Evolutionary conservation across 164 flowering plant genomes (phyloP).

Genomic region (Liquidambar formosana): DNA sequence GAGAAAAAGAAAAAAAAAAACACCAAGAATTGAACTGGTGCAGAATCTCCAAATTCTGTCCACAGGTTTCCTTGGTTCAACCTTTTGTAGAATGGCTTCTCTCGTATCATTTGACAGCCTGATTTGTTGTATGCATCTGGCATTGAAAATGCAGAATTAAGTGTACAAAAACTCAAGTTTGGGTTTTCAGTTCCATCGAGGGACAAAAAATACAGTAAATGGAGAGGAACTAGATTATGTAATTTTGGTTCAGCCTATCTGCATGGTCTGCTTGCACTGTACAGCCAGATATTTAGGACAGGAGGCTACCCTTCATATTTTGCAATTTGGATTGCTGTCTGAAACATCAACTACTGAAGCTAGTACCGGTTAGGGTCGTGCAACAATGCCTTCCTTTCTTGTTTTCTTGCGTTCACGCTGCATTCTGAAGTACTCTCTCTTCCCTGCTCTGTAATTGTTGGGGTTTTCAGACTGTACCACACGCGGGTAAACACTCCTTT

Average conservation of each 20-base stretch:
- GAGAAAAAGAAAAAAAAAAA: too few relatives aligned
- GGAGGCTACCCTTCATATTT: constrained; percentile 6
- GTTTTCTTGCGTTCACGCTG: constrained; percentile 81
- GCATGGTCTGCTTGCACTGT: neutral
- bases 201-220: too few relatives aligned
- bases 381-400: constrained; percentile 46
- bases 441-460: constrained; percentile 76
- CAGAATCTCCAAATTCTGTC: too few relatives aligned
- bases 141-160: too few relatives aligned
- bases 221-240: neutral
- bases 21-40: too few relatives aligned
- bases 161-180: too few relatives aligned
- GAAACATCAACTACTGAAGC: constrained; percentile 57
- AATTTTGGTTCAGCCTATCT: neutral
- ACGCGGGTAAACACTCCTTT: constrained; percentile 88
- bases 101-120: too few relatives aligned
- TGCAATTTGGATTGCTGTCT: constrained; percentile 46
- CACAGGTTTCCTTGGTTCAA: too few relatives aligned
- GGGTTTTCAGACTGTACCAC: constrained; percentile 76
- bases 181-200: too few relatives aligned
- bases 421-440: constrained; percentile 74
- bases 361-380: constrained; percentile 54
- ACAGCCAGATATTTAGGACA: neutral
- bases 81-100: too few relatives aligned
- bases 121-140: too few relatives aligned